Evolutionary conservation across 169 alveolate species (phyloP).

Genomic region (Plasmodium berghei): DNA sequence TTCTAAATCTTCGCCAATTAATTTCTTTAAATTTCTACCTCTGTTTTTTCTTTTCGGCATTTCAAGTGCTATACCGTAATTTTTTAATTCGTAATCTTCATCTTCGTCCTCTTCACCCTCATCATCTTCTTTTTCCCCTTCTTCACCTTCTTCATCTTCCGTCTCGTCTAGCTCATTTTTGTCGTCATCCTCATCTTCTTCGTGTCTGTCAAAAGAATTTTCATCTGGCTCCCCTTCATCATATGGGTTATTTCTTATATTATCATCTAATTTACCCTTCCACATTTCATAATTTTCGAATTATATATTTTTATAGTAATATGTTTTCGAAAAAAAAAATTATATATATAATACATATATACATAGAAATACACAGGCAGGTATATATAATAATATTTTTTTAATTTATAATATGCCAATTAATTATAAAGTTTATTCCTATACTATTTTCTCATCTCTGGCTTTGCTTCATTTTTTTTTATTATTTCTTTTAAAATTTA

Average conservation of each 20-base stretch:
- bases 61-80: slow-evolving; percentile 89
- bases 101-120: slow-evolving; percentile 43
- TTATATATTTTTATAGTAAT: too few relatives aligned
- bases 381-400: too few relatives aligned
- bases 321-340: too few relatives aligned
- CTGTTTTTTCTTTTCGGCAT: slow-evolving; percentile 87
- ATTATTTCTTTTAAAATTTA: not conserved
- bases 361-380: too few relatives aligned
- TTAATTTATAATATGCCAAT: too few relatives aligned
- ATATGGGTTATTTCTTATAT: slow-evolving; percentile 6
- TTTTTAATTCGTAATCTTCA: slow-evolving; percentile 71
- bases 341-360: too few relatives aligned
- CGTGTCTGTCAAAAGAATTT: not conserved
- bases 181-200: slow-evolving; percentile 30
- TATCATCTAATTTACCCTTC: slow-evolving; percentile 10
- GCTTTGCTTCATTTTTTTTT: slow-evolving; percentile 2
- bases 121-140: slow-evolving; percentile 7
- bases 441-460: slow-evolving; percentile 4
- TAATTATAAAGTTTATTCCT: not conserved
- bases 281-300: slow-evolving; percentile 5
- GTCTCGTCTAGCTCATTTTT: slow-evolving; percentile 8
- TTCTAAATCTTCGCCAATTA: slow-evolving; percentile 89
- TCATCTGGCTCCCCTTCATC: slow-evolving; percentile 11
- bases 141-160: slow-evolving; percentile 7
- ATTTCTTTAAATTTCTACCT: slow-evolving; percentile 84